Base-by-base conservation (phyloP, 164 flowering plant species). In the Aristolochia contorta region DNA sequence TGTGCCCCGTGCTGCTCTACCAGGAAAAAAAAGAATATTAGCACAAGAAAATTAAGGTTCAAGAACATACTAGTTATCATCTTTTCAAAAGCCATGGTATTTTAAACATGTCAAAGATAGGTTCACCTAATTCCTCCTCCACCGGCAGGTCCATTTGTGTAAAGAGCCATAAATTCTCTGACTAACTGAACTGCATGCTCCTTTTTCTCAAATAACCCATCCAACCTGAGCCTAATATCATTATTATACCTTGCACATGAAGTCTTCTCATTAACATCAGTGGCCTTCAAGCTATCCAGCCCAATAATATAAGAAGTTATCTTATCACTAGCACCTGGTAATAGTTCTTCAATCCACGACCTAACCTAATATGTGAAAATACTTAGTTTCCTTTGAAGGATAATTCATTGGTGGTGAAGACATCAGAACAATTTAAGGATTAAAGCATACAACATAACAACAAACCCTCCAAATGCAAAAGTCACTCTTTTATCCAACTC, bases 61-160 rank as follows among this genome's bases (percentile, higher is more conserved):
- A 52, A n/a, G 55, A 20, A 6, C 14, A 19, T 52, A 52, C 18
- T 4, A 52, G 24, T 20, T 52, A 20, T 52, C 55, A 19, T 52
- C 55, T 16, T 12, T 23, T 52, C 2, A 4, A 13, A 9, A 7
- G 30, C 23, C 19, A 37, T 49, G 52, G 6, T 49, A 20, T 16
- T 6, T 1, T 4, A 16, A 4, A 49, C 1, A 4, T 49, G 16
- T 37, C 43, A 37, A 7, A 10, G 3, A 37, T 3, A 6, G 43
- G 12, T 37, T 43, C 19, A 87, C 98, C 97, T 86, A 73, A 93
- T 82, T 54, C 98, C 98, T 55, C 98, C 97, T 30, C 98, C 94
- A 58, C 94, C 98, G 70, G 98, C 98, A 60, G 98, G 98, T 56
- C 98, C 98, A 81, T 93, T 93, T 54, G 98, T 93, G 71, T 93